Conservation (phyloP, 345 rosid species). For the Microcos paniculata region DNA sequence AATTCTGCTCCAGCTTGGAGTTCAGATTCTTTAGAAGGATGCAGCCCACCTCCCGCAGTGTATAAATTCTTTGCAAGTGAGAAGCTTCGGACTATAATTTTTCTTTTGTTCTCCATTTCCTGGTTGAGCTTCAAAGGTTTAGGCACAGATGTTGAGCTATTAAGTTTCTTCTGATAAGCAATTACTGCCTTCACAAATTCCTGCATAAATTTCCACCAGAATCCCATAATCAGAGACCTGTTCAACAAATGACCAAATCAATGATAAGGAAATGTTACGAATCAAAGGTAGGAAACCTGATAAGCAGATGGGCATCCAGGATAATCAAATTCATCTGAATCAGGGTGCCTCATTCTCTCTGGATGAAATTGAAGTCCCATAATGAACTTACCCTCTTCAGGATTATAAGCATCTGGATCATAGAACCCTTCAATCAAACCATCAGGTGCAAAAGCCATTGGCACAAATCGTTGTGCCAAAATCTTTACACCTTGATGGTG, state of each 20-base stretch:
- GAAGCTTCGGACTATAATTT: constrained; percentile 60
- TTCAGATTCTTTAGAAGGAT: constrained; percentile 52
- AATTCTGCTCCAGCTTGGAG: constrained; percentile 73
- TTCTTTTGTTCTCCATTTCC: constrained; percentile 68
- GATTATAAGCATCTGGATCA: constrained; percentile 72
- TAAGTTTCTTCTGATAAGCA: constrained; percentile 77
- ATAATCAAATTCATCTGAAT: constrained; percentile 61
- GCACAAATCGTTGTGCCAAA: constrained; percentile 65
- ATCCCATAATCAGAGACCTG: background rate
- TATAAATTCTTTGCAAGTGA: constrained; percentile 68
- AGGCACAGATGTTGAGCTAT: constrained; percentile 39
- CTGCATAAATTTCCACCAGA: constrained; percentile 27
- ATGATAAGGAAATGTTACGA: background rate
- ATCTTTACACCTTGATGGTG: constrained; percentile 90
- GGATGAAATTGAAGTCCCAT: constrained; percentile 95
- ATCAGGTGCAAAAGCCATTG: constrained; percentile 83
- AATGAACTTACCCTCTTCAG: constrained; percentile 73
- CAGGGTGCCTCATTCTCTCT: constrained; percentile 66
- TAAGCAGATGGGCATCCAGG: constrained; percentile 82
- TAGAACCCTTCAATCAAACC: constrained; percentile 89
- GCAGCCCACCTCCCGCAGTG: constrained; percentile 35
- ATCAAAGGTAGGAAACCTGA: constrained; percentile 40
- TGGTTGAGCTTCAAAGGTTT: constrained; percentile 43
- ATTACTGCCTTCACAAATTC: constrained; percentile 87
- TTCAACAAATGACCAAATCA: background rate